Evolutionary conservation across 352 stramenopile species (phyloP).

Genomic region (Globisporangium canariense): DNA sequence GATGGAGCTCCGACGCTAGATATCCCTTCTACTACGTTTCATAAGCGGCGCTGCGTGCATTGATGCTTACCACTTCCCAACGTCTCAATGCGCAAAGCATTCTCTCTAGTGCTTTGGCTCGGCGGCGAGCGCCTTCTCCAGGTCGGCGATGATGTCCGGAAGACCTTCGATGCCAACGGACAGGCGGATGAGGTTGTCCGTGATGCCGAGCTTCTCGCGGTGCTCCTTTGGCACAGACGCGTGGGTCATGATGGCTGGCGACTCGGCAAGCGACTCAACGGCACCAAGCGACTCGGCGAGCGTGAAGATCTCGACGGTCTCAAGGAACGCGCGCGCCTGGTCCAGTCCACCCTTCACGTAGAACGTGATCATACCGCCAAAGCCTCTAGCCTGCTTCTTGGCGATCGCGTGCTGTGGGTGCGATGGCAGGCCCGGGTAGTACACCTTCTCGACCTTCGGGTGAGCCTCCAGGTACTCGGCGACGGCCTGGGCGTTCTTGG

Average conservation of each 20-base stretch:
- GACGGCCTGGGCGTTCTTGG: conserved; percentile 91
- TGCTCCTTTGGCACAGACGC: conserved; percentile 87
- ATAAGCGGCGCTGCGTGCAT: conserved; percentile 1
- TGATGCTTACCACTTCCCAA: not conserved
- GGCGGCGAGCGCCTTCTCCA: conserved; percentile 75
- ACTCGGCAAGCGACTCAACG: conserved; percentile 91
- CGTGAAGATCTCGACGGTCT: conserved; percentile 90
- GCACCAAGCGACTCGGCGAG: conserved; percentile 95
- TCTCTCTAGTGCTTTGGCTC: conserved; percentile 33
- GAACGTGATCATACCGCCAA: conserved; percentile 91
- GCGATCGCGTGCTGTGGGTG: conserved; percentile 89
- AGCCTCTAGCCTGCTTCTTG: conserved; percentile 72
- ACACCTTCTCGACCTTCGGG: conserved; percentile 89
- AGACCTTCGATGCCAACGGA: conserved; percentile 92
- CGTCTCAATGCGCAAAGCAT: conserved; percentile 8
- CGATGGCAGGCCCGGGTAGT: conserved; percentile 88
- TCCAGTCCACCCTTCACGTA: conserved; percentile 88
- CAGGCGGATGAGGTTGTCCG: conserved; percentile 90
- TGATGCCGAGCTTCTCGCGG: conserved; percentile 88
- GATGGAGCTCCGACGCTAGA: not conserved
- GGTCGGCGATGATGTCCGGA: conserved; percentile 88
- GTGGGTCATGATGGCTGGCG: conserved; percentile 94
- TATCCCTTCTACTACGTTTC: not conserved
- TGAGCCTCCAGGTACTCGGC: conserved; percentile 89
- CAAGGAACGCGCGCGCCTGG: conserved; percentile 89